Conservation (phyloP, 2,329 filamentous ascomycete genomes). For the Endothia cerciana region DNA sequence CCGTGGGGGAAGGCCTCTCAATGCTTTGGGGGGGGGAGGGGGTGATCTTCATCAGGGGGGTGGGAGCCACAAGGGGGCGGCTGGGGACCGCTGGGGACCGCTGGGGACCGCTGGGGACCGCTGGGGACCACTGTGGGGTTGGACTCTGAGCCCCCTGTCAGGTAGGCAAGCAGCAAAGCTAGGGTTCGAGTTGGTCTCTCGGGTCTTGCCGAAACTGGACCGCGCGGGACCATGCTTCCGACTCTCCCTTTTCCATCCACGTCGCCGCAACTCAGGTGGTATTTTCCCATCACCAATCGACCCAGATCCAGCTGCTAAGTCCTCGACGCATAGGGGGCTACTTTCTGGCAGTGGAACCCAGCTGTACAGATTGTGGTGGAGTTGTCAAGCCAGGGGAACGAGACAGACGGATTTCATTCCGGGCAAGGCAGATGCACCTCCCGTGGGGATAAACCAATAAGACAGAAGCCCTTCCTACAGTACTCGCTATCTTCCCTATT, state of each 20-base stretch:
- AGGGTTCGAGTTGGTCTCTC: neutral
- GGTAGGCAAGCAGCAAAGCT: neutral
- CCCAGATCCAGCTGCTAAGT: too few species aligned
- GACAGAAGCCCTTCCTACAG: too few species aligned
- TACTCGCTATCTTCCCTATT: too few species aligned
- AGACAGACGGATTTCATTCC: too few species aligned
- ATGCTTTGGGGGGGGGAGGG: neutral
- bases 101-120: neutral
- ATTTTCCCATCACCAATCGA: too few species aligned
- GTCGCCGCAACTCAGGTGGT: neutral
- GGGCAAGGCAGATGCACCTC: too few species aligned
- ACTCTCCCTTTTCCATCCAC: slow-evolving; percentile 5
- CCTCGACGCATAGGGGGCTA: too few species aligned
- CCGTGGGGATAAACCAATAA: too few species aligned
- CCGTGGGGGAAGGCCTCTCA: neutral
- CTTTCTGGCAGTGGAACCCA: too few species aligned
- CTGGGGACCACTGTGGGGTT: neutral
- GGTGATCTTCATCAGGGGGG: neutral
- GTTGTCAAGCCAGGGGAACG: too few species aligned
- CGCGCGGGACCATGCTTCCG: slow-evolving; percentile 3
- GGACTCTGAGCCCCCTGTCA: neutral
- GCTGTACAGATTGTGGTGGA: too few species aligned
- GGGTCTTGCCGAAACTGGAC: slow-evolving; percentile 14
- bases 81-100: neutral
- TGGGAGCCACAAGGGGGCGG: neutral